Base-by-base conservation (phyloP, 306 rosid genomes). In the Trichosanthes cucumerina region DNA sequence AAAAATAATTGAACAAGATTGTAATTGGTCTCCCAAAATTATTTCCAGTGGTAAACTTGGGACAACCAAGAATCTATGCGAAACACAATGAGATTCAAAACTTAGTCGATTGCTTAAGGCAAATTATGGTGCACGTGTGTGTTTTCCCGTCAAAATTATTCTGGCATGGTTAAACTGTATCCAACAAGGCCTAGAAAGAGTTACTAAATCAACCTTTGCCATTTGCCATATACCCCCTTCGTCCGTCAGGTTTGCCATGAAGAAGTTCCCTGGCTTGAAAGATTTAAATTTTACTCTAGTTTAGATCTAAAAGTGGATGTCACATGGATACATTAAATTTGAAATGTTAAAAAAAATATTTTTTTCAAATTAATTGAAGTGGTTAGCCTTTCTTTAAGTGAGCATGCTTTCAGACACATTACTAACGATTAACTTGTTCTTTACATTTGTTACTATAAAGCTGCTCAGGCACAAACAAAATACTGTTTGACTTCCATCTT, bases 131-230 rank as follows among this genome's bases (percentile, higher is more conserved):
- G 39, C n/a, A n/a, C n/a, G n/a, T n/a, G n/a, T n/a, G n/a, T n/a
- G n/a, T n/a, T n/a, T n/a, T n/a, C n/a, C n/a, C n/a, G n/a, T n/a
- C 73, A 65, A 64, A 64, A 64, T 34, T 18, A 34, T 18, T 63
- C 43, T 14, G 9, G 26, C 47, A 18, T 18, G 72, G 52, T 19
- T 68, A 52, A 33, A 68, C 52, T 68, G 16, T 18, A 39, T 38
- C 50, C 74, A 38, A 38, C 75, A 68, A 38, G 52, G 8, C 75
- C 75, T 38, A 39, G 75, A 68, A 68, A 68, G 50, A 68, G 52
- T 5, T 36, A 64, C 46, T 64, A 64, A 64, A 64, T 64, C 47
- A 34, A 28, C 34, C 38, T 26, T n/a, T n/a, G n/a, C n/a, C n/a
- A n/a, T n/a, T n/a, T n/a, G n/a, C n/a, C n/a, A n/a, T n/a, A n/a